Percentiles rank a stretch among this genome's conserved stretches.
These are phyloP conservation scores for Stromatinia cepivora DNA, from an alignment of 2,329 filamentous ascomycete species.

Conservation along the genomic window DNA sequence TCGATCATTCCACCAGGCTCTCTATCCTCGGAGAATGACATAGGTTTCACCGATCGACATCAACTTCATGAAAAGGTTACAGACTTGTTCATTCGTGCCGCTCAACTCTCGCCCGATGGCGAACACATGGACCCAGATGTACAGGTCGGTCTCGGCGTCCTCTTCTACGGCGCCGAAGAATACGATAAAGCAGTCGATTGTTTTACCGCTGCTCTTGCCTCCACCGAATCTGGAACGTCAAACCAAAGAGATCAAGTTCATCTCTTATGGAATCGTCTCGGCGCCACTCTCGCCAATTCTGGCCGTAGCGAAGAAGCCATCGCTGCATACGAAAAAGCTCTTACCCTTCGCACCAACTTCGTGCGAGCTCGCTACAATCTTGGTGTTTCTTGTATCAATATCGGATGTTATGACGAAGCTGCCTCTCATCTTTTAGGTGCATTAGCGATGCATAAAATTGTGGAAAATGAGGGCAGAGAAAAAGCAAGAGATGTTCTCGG, in stretches of 20 bases:
- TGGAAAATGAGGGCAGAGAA: slow-evolving; percentile 80
- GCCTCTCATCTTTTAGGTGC: slow-evolving; percentile 90
- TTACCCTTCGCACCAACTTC: slow-evolving; percentile 90
- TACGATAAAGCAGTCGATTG: slow-evolving; percentile 99
- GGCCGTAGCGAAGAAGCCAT: slow-evolving; percentile 95
- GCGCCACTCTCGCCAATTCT: slow-evolving; percentile 92
- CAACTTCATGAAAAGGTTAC: slow-evolving; percentile 88
- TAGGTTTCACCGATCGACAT: slow-evolving; percentile 92
- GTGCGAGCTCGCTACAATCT: slow-evolving; percentile 96
- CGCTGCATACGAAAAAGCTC: slow-evolving; percentile 89
- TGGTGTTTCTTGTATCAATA: slow-evolving; percentile 95
- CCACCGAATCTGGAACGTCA: slow-evolving; percentile 76
- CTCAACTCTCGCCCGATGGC: slow-evolving; percentile 86
- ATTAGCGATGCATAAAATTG: slow-evolving; percentile 91
- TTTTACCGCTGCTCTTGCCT: slow-evolving; percentile 87
- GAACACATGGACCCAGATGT: slow-evolving; percentile 98
- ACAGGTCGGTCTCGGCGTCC: slow-evolving; percentile 91
- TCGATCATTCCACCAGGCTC: slow-evolving; percentile 68
- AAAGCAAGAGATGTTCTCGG: slow-evolving; percentile 78
- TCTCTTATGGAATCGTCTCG: slow-evolving; percentile 94
- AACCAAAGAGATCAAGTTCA: slow-evolving; percentile 88
- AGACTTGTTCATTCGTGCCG: slow-evolving; percentile 85
- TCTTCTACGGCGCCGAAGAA: slow-evolving; percentile 97
- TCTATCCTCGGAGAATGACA: slow-evolving; percentile 72
- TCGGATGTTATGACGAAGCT: slow-evolving; percentile 90